Conservation (phyloP, 2,329 filamentous ascomycete species). For the Apiospora kogelbergensis region DNA sequence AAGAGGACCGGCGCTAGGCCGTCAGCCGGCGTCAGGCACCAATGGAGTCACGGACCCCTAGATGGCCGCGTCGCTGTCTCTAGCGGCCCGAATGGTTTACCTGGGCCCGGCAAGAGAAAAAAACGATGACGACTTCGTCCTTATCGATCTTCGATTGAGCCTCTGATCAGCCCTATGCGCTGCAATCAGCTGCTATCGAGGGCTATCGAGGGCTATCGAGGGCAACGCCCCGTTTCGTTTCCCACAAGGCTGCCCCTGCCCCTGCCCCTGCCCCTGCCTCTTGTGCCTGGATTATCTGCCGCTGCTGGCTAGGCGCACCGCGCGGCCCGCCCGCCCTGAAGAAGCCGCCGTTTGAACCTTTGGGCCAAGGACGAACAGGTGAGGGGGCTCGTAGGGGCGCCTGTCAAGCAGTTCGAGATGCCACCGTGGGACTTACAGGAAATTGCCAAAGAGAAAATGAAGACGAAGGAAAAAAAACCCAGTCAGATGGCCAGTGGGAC, state of each 20-base stretch:
- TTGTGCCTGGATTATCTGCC: background rate
- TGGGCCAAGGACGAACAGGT: background rate
- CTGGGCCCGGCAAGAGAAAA: background rate
- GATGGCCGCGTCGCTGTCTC: background rate
- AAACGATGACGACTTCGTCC: background rate
- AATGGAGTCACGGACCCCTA: background rate
- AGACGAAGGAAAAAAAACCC: background rate
- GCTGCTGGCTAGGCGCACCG: background rate
- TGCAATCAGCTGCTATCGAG: background rate
- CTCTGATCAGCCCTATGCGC: background rate
- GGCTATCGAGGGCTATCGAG: background rate
- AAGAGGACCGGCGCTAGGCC: background rate
- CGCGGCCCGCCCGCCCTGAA: background rate
- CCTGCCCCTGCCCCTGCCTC: background rate
- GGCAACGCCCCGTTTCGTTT: background rate
- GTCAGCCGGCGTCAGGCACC: background rate
- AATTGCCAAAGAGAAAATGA: background rate
- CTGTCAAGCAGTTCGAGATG: background rate
- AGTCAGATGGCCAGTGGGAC: background rate
- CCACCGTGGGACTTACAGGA: background rate
- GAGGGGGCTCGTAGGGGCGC: background rate
- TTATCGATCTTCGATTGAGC: slow-evolving; percentile 1
- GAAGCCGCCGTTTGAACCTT: background rate
- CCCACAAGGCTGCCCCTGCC: background rate
- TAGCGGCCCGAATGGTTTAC: slow-evolving; percentile 1